Base-by-base conservation (phyloP, 2,329 filamentous ascomycete genomes). In the Fusarium buharicum region DNA sequence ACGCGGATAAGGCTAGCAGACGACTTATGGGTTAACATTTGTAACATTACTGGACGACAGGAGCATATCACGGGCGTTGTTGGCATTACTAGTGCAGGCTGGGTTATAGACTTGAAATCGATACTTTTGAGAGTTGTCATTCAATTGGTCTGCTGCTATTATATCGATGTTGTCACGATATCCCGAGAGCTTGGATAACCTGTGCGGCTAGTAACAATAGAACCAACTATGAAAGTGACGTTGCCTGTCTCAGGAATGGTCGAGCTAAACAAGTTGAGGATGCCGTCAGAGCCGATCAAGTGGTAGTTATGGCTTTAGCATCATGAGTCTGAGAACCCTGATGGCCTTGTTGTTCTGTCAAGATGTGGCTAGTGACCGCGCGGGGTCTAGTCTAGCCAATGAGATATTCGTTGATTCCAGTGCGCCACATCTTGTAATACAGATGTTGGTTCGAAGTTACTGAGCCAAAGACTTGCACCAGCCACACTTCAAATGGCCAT, bases 291-390 rank as follows among this genome's bases (percentile, higher is more conserved):
- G 63, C 68, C 68, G 68, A 49, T 37, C 24, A 18, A 12, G 33
- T 48, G 43, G 31, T 47, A 38, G 37, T 52, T 45, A 56, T 39
- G 52, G 47, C 59, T 30, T 24, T 37, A 48, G 38, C 52, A 40
- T 51, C 36, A 46, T 59, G 20, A 13, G 8, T 24, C 4, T 63
- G 66, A 63, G 68, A 70, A 71, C 69, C 69, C 59, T 71, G 69
- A 71, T 71, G 66, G 66, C 39, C 58, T 65, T 46, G n/a, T 34
- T 18, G 39, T 44, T 52, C 33, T 52, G 27, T 49, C 31, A 13
- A 40, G 50, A 31, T 68, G 68, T 70, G 68, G 68, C 68, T 70
- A 52, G 20, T 36, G 22, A 18, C 31, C 31, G 17, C 4, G 50
- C 40, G 51, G 41, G 18, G n/a, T n/a, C n/a, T n/a, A n/a, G n/a